A percentile compares a stretch with the other conserved stretches of the same genome.
These are phyloP conservation scores for Rhynchosporium agropyri DNA, from an alignment of 2,329 filamentous ascomycete genomes.

Conservation along the genomic window DNA sequence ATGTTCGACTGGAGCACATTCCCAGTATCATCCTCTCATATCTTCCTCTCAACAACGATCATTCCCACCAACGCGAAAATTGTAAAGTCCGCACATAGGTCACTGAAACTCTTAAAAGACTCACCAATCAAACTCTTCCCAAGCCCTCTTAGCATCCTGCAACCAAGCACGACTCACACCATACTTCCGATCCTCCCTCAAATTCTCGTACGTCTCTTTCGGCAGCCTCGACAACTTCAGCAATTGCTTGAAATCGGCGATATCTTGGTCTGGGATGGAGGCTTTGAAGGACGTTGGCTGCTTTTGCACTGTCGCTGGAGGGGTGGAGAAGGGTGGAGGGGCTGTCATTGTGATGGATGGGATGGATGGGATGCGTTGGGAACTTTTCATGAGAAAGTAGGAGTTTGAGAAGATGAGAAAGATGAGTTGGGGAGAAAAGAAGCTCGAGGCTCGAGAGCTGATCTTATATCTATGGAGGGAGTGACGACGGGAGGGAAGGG, in stretches of 20 bases:
- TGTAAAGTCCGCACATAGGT: too few species aligned
- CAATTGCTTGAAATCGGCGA: conserved; percentile 15
- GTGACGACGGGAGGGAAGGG: too few species aligned
- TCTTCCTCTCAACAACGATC: too few species aligned
- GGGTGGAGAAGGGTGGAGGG: background rate
- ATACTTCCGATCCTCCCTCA: conserved; percentile 17
- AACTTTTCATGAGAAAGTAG: background rate
- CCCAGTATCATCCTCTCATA: too few species aligned
- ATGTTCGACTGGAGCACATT: too few species aligned
- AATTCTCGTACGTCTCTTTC: conserved; percentile 28
- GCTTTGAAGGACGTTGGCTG: conserved; percentile 11
- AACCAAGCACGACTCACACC: conserved; percentile 26
- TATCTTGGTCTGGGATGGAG: conserved; percentile 5
- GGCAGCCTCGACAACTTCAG: conserved; percentile 23
- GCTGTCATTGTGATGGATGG: conserved; percentile 3
- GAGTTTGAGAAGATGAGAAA: background rate
- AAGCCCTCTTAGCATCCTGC: conserved; percentile 22
- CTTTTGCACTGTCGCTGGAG: conserved; percentile 1
- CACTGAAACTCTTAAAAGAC: conserved; percentile 23
- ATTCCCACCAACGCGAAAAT: too few species aligned
- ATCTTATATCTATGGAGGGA: too few species aligned
- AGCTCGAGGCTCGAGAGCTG: background rate
- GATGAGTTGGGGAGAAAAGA: too few species aligned
- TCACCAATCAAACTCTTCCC: conserved; percentile 32
- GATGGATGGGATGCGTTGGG: background rate